Evolutionary conservation across 2,329 filamentous ascomycete species (phyloP).

Genomic region (Aspergillus jensenii): DNA sequence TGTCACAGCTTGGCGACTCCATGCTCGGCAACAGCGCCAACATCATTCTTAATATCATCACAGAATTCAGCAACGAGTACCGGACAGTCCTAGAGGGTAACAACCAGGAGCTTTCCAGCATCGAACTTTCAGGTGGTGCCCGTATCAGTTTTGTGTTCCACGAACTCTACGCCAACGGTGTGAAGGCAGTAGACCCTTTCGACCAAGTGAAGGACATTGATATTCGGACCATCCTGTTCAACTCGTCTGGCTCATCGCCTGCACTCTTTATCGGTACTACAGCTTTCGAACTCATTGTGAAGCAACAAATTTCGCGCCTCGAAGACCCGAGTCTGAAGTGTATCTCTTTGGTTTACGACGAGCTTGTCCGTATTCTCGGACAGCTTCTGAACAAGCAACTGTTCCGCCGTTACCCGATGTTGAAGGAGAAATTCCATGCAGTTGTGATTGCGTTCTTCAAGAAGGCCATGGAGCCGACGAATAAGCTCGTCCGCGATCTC

Average conservation of each 20-base stretch:
- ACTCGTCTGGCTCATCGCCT: conserved; percentile 97
- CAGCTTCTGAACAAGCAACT: conserved; percentile 85
- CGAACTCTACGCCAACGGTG: conserved; percentile 93
- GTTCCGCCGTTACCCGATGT: conserved; percentile 86
- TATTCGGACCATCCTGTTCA: conserved; percentile 95
- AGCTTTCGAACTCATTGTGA: conserved; percentile 98
- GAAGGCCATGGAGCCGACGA: conserved; percentile 96
- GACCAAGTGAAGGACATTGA: conserved; percentile 97
- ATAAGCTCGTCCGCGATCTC: conserved; percentile 91
- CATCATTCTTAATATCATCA: conserved; percentile 97
- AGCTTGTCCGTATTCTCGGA: conserved; percentile 90
- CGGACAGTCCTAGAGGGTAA: conserved; percentile 93
- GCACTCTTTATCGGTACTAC: conserved; percentile 96
- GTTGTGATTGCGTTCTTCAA: conserved; percentile 96
- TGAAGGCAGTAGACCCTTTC: conserved; percentile 97
- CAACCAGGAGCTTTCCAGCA: conserved; percentile 91
- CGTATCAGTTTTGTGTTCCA: conserved; percentile 99
- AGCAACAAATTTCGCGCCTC: conserved; percentile 94
- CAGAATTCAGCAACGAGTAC: conserved; percentile 97
- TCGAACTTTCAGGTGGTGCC: conserved; percentile 91
- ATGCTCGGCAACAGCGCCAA: conserved; percentile 95
- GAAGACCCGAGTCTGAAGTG: conserved; percentile 98
- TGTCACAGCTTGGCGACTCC: conserved; percentile 82
- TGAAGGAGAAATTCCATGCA: conserved; percentile 95
- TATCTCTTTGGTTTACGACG: conserved; percentile 94